These are phyloP conservation scores for Nepenthes alata DNA, from an alignment of 179 eudicot genomes.

Conservation along the genomic window DNA sequence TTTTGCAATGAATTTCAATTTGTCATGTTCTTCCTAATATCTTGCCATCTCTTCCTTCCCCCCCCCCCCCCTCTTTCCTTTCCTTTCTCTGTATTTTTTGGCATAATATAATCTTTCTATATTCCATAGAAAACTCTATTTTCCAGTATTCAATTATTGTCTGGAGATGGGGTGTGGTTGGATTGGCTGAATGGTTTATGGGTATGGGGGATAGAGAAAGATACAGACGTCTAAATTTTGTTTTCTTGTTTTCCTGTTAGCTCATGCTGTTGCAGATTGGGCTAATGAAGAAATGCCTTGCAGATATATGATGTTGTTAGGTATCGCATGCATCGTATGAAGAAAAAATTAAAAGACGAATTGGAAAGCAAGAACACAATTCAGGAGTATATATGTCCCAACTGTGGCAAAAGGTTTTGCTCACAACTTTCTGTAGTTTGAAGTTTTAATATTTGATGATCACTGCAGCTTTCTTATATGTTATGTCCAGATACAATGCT, in stretches of 20 bases:
- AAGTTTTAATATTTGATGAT: conserved; percentile 12
- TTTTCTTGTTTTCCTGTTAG: background rate
- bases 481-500: conserved; percentile 68
- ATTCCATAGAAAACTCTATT: too few relatives aligned
- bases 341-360: conserved; percentile 87
- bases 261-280: background rate
- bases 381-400: conserved; percentile 90
- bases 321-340: conserved; percentile 90
- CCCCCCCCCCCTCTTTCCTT: background rate
- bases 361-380: conserved; percentile 85
- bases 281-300: conserved; percentile 12
- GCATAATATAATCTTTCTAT: too few relatives aligned
- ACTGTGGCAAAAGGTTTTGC: conserved; percentile 66
- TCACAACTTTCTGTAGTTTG: conserved; percentile 13
- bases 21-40: background rate
- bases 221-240: too few relatives aligned
- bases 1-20: background rate
- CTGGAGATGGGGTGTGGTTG: too few relatives aligned
- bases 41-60: background rate
- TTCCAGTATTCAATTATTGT: too few relatives aligned
- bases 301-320: conserved; percentile 96
- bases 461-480: conserved; percentile 16
- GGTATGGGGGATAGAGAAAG: too few relatives aligned
- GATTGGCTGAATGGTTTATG: too few relatives aligned
- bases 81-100: too few relatives aligned